Evolutionary conservation across 345 rosid genomes (phyloP).

Genomic region (Citrus mangshanensis): DNA sequence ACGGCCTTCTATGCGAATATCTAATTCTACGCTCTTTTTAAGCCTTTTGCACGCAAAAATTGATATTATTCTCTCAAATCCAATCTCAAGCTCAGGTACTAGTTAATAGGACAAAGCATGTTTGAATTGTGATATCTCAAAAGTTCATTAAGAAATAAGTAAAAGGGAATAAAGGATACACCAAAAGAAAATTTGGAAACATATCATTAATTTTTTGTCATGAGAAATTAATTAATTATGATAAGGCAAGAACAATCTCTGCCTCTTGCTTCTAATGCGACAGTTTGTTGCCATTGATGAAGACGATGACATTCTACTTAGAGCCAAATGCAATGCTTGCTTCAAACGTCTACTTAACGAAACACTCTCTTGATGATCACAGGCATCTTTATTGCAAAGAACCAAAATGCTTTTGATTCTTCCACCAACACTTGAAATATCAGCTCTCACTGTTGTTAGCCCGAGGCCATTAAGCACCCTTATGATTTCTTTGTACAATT

Average conservation of each 20-base stretch:
- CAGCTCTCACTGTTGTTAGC: slow-evolving; percentile 53
- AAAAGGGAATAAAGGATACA: background rate
- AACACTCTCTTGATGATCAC: slow-evolving; percentile 22
- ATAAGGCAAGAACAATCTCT: slow-evolving; percentile 72
- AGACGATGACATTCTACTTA: slow-evolving; percentile 42
- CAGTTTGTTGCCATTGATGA: slow-evolving; percentile 38
- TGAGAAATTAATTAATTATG: slow-evolving; percentile 14
- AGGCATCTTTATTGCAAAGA: slow-evolving; percentile 31
- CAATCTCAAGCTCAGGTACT: too few relatives aligned
- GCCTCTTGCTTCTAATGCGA: slow-evolving; percentile 85
- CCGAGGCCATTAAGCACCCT: slow-evolving; percentile 48
- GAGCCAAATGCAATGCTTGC: slow-evolving; percentile 43
- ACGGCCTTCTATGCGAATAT: too few relatives aligned
- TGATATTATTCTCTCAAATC: too few relatives aligned
- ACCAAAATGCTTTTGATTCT: slow-evolving; percentile 61
- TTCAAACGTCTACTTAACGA: slow-evolving; percentile 31
- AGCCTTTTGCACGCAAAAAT: too few relatives aligned
- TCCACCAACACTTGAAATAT: slow-evolving; percentile 68
- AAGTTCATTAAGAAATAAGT: background rate
- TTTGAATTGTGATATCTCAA: too few relatives aligned
- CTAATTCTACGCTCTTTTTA: too few relatives aligned
- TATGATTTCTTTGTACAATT: slow-evolving; percentile 61
- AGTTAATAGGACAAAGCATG: too few relatives aligned
- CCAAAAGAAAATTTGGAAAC: background rate
- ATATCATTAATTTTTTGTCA: slow-evolving; percentile 5